Percentiles rank a stretch among this genome's conserved stretches.
Conservation (phyloP, 768 basidiomycete genomes). For the Gymnopilus junonius region DNA sequence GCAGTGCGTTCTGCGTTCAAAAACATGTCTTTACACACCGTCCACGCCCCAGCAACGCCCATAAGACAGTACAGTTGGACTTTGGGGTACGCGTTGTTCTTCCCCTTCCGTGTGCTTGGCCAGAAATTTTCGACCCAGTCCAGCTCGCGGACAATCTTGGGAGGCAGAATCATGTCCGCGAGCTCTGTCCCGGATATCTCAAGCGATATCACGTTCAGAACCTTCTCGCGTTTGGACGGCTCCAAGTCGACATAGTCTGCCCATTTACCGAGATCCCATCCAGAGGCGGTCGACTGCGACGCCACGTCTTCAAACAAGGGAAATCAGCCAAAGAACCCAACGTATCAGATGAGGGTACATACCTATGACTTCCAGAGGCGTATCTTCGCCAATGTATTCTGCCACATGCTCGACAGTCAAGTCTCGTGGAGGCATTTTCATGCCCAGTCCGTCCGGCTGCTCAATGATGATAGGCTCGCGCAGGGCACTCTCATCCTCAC, state of each 20-base stretch:
- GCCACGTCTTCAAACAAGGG: conserved; percentile 68
- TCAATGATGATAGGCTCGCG: conserved; percentile 84
- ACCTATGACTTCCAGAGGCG: conserved; percentile 93
- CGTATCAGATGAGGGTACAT: not conserved
- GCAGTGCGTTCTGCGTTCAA: not conserved
- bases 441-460: conserved; percentile 79
- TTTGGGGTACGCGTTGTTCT: conserved; percentile 82
- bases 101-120: conserved; percentile 78
- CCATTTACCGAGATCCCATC: conserved; percentile 93
- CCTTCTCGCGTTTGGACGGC: conserved; percentile 74
- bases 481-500: conserved; percentile 73
- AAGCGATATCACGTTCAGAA: conserved; percentile 93
- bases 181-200: conserved; percentile 90
- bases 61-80: conserved; percentile 97
- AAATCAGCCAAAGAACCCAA: conserved; percentile 6
- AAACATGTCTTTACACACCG: conserved; percentile 54
- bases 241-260: conserved; percentile 82
- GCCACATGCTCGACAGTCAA: conserved; percentile 85
- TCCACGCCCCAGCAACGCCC: conserved; percentile 94
- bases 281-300: conserved; percentile 81
- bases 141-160: conserved; percentile 81
- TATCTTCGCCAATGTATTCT: conserved; percentile 75
- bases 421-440: conserved; percentile 79
- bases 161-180: conserved; percentile 79
- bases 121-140: conserved; percentile 99